phyloP scores from a whole-genome alignment of 805 yeast species.

The Candida pini region DNA sequence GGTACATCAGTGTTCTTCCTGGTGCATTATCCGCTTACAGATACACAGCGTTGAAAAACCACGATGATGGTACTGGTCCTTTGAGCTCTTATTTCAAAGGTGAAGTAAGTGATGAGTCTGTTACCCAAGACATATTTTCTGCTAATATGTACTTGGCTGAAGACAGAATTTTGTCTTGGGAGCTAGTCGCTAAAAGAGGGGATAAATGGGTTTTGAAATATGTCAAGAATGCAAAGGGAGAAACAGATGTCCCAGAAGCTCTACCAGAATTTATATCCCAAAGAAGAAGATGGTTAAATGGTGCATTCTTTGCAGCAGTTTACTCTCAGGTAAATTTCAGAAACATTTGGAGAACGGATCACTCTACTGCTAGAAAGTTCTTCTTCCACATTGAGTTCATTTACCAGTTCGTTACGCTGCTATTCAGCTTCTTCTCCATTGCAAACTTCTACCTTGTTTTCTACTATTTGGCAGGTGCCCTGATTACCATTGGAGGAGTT shows the following conservation, averaged over 20 bases:
- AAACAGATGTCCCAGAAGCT: slow-evolving; percentile 94
- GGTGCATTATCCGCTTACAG: slow-evolving; percentile 96
- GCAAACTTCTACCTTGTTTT: slow-evolving; percentile 91
- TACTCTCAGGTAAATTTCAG: slow-evolving; percentile 82
- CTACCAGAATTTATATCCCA: slow-evolving; percentile 92
- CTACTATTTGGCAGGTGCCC: slow-evolving; percentile 86
- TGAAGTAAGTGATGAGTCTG: slow-evolving; percentile 41
- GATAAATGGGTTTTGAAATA: slow-evolving; percentile 88
- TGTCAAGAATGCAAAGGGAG: slow-evolving; percentile 90
- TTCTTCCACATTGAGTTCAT: slow-evolving; percentile 82
- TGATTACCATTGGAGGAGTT: slow-evolving; percentile 52
- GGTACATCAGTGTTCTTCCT: slow-evolving; percentile 89
- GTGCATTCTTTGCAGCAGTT: slow-evolving; percentile 94
- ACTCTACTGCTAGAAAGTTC: slow-evolving; percentile 72
- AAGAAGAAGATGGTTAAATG: slow-evolving; percentile 97
- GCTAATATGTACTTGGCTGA: slow-evolving; percentile 98
- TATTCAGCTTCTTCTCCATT: slow-evolving; percentile 89
- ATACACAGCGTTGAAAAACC: slow-evolving; percentile 78
- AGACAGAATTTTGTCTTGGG: slow-evolving; percentile 96
- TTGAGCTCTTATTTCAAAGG: slow-evolving; percentile 85
- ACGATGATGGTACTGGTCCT: slow-evolving; percentile 91
- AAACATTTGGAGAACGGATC: slow-evolving; percentile 86
- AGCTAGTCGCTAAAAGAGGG: slow-evolving; percentile 77
- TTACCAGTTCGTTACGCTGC: slow-evolving; percentile 73
- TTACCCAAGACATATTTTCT: slow-evolving; percentile 67